Evolutionary conservation across 2,329 filamentous ascomycete genomes (phyloP), one percentile per base, ranked within the genome.

Genomic region (Fusarium sarcochroum): DNA sequence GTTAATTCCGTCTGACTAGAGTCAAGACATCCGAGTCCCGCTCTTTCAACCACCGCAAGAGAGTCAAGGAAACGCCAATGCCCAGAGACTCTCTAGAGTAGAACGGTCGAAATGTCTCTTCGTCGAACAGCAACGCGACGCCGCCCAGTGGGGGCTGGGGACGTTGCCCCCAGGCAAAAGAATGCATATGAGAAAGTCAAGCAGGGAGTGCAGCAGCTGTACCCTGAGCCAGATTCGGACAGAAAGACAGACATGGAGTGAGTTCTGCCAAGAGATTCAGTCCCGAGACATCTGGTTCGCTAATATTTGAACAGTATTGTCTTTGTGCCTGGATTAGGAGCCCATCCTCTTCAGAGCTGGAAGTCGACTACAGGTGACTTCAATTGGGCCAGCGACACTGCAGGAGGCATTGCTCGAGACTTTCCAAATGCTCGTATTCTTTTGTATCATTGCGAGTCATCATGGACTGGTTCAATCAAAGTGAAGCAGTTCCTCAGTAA

Each of bases 401-500:
- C 81, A 38, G 80, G 78, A 0, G 61, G 61, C 3, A 63, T 83
- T 4, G 70, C 73, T 9, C 75, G 76, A 50, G 80, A 82, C 52
- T 82, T 82, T 48, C 80, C 79, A 1, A 77, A 74, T 30, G 79
- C 80, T 4, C 73, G 81, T 4, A 70, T 83, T 13, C 72, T 83
- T 17, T 65, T 83, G 3, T 83, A 81, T 47, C 80, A 78, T 66
- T 82, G 81, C 38, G 77, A 82, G 48, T 83, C 81, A 8, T 77
- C 78, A 37, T 83, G 81, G 81, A 73, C 65, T 3, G 80, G 80
- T 1, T 57, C 75, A 6, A 71, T 82, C 30, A 81, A 80, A 49
- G 79, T 82, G n/a, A 80, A 79, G 64, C 80, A 81, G 40, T 80
- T 78, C 30, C 78, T 83, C 56, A 51, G 70, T 7, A 81, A 81